These are phyloP conservation scores for Colletotrichum paranaense DNA, from an alignment of 2,329 filamentous ascomycete species.

Conservation along the genomic window DNA sequence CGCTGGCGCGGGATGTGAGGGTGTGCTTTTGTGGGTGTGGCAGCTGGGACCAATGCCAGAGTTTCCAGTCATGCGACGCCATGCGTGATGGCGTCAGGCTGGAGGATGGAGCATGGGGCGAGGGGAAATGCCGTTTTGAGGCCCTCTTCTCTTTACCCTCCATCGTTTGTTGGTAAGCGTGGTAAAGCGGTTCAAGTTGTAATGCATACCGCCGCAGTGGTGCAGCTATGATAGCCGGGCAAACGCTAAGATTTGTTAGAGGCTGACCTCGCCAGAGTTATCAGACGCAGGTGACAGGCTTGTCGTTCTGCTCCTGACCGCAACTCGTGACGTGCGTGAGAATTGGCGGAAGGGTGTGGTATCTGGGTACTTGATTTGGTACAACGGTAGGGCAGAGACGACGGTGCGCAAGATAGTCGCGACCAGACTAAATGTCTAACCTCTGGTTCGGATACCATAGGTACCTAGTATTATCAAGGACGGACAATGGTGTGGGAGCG, in stretches of 20 bases:
- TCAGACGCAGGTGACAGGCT: slow-evolving; percentile 29
- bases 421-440: not conserved
- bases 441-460: not conserved
- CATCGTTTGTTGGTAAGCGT: no score
- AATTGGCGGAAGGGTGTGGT: slow-evolving; percentile 26
- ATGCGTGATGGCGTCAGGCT: slow-evolving; percentile 29
- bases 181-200: not conserved
- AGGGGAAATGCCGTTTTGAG: slow-evolving; percentile 13
- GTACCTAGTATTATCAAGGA: not conserved
- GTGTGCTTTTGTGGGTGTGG: slow-evolving; percentile 5
- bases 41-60: slow-evolving; percentile 19
- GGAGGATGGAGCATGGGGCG: not conserved
- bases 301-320: slow-evolving; percentile 17
- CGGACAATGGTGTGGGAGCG: not conserved
- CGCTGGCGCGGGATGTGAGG: slow-evolving; percentile 5
- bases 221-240: slow-evolving; percentile 5
- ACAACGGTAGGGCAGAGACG: slow-evolving; percentile 18
- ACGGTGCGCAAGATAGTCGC: not conserved
- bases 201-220: slow-evolving; percentile 15
- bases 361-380: slow-evolving; percentile 27
- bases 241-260: not conserved
- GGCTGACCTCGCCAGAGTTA: not conserved
- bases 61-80: slow-evolving; percentile 24
- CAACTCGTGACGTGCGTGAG: slow-evolving; percentile 22
- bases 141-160: slow-evolving; percentile 6